Percentiles rank a stretch among this genome's conserved stretches.
These are phyloP conservation scores for Apiosordaria backusii DNA, from an alignment of 495 filamentous ascomycete genomes.

Conservation along the genomic window DNA sequence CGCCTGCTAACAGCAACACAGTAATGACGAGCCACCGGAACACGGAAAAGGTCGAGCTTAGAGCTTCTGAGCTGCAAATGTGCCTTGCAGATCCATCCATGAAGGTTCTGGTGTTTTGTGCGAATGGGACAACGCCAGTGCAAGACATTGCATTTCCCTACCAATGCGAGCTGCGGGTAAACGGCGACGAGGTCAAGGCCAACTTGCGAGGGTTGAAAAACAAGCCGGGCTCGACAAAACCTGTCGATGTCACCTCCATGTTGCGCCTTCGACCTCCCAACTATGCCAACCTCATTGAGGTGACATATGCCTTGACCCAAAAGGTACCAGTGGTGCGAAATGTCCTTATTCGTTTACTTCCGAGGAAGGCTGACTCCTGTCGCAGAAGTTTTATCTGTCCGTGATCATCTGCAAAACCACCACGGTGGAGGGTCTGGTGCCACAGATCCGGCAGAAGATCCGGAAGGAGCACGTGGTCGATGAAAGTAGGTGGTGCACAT, in stretches of 20 bases:
- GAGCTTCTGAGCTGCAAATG: constrained; percentile 45
- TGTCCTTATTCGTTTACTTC: not conserved
- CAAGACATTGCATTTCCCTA: constrained; percentile 86
- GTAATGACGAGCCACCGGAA: constrained; percentile 61
- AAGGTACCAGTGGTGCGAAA: constrained; percentile 54
- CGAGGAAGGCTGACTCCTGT: constrained; percentile 5
- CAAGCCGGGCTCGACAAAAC: constrained; percentile 87
- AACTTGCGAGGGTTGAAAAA: constrained; percentile 93
- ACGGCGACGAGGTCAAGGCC: constrained; percentile 78
- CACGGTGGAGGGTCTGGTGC: constrained; percentile 68
- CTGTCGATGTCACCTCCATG: constrained; percentile 80
- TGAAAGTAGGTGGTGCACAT: constrained; percentile 66
- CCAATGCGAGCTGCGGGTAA: constrained; percentile 88
- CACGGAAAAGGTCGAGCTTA: constrained; percentile 51
- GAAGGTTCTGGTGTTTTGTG: constrained; percentile 79
- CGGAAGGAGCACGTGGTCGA: constrained; percentile 73
- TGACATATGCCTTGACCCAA: constrained; percentile 88
- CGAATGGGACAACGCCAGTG: constrained; percentile 52
- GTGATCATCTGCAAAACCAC: constrained; percentile 70
- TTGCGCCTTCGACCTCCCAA: constrained; percentile 61
- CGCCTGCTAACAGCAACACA: constrained; percentile 19
- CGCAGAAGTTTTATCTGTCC: constrained; percentile 71
- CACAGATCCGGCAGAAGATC: constrained; percentile 68
- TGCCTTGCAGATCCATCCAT: constrained; percentile 52
- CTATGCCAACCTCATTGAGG: constrained; percentile 71